Conservation (phyloP, 2,329 filamentous ascomycete genomes). For the Lasiodiplodia sp. region DNA sequence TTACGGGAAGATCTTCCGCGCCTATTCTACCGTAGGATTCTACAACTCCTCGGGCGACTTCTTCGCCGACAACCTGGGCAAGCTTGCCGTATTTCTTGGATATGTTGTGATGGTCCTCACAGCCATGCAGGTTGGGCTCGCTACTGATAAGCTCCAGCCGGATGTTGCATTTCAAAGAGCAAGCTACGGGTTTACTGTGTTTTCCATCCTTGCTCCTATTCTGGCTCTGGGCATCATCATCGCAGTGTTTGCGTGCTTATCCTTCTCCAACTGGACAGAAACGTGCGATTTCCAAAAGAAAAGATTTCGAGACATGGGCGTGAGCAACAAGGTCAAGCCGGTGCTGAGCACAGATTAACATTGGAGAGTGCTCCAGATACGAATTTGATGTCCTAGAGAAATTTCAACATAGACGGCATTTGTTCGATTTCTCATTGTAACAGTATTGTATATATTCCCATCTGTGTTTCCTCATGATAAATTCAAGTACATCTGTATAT, state of each 20-base stretch:
- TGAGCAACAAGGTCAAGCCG: not conserved
- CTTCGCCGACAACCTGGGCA: slow-evolving; percentile 8
- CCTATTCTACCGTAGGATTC: too few relatives aligned
- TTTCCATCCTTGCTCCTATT: slow-evolving; percentile 3
- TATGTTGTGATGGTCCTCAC: slow-evolving; percentile 18
- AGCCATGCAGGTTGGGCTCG: slow-evolving; percentile 22
- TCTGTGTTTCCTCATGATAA: too few relatives aligned
- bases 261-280: not conserved
- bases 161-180: not conserved
- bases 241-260: not conserved
- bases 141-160: not conserved
- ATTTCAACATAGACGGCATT: too few relatives aligned
- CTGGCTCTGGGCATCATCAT: not conserved
- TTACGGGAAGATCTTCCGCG: too few relatives aligned
- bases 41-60: not conserved
- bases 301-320: not conserved
- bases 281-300: not conserved
- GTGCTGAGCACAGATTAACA: too few relatives aligned
- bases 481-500: too few relatives aligned
- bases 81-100: not conserved
- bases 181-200: slow-evolving; percentile 10
- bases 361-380: too few relatives aligned
- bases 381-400: too few relatives aligned
- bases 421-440: not conserved
- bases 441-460: not conserved